Percentiles rank a stretch among this genome's conserved stretches.
Evolutionary conservation across 805 yeast species (phyloP).

Genomic region (Pichia occidentalis): DNA sequence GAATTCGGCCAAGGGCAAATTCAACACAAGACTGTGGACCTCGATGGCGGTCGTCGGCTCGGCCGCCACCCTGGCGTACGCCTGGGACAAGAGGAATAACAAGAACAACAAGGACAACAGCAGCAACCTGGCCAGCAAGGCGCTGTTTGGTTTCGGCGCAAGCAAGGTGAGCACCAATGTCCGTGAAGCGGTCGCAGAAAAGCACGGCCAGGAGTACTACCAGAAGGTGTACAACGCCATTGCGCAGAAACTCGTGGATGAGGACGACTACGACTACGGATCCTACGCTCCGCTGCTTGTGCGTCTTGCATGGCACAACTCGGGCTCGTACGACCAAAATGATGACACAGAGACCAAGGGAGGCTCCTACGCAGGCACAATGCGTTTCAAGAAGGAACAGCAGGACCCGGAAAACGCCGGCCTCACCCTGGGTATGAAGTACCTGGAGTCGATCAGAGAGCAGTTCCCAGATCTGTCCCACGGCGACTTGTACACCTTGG

Average conservation of each 20-base stretch:
- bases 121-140: constrained; percentile 18
- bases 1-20: too few species aligned
- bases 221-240: constrained; percentile 66
- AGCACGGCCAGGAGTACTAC: constrained; percentile 45
- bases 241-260: constrained; percentile 53
- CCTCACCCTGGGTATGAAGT: constrained; percentile 47
- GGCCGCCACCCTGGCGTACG: constrained; percentile 24
- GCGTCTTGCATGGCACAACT: constrained; percentile 44
- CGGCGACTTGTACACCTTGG: constrained; percentile 68
- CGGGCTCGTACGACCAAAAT: constrained; percentile 40
- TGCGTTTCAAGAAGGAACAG: constrained; percentile 45
- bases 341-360: constrained; percentile 36
- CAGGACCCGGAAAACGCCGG: constrained; percentile 46
- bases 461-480: constrained; percentile 56
- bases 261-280: constrained; percentile 55
- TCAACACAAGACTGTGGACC: neutral
- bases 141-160: constrained; percentile 29
- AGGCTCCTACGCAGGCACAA: constrained; percentile 49
- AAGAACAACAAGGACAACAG: constrained; percentile 12
- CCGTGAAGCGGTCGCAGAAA: constrained; percentile 27
- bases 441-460: constrained; percentile 47
- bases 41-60: constrained; percentile 23
- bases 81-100: constrained; percentile 16
- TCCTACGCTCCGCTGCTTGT: constrained; percentile 45
- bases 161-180: constrained; percentile 20